Conservation (phyloP, 768 basidiomycete genomes). For the Hydnum rufescens region DNA sequence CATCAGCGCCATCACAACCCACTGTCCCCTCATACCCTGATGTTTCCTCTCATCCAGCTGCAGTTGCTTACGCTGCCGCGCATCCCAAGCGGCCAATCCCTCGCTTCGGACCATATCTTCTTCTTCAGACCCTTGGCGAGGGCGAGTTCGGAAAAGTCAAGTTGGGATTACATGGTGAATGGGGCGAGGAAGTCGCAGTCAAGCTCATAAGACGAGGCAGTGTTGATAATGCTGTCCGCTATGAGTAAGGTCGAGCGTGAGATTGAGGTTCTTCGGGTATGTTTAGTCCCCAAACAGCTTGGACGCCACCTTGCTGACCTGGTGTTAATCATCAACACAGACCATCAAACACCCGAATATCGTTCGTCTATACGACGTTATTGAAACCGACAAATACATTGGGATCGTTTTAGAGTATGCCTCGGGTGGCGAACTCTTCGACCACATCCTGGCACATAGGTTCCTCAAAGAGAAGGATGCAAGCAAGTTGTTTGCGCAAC, state of each 20-base stretch:
- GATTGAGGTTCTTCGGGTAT: conserved; percentile 86
- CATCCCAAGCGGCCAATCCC: conserved; percentile 76
- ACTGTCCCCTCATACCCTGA: conserved; percentile 19
- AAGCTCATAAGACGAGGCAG: conserved; percentile 90
- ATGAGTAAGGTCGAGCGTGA: conserved; percentile 95
- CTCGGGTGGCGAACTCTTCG: conserved; percentile 94
- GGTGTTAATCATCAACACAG: conserved; percentile 22
- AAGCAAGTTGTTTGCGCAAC: conserved; percentile 88
- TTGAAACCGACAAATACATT: conserved; percentile 99
- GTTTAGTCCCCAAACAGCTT: background rate
- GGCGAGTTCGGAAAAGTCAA: conserved; percentile 34
- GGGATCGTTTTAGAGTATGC: conserved; percentile 98
- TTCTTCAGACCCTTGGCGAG: conserved; percentile 91
- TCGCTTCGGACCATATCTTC: conserved; percentile 86
- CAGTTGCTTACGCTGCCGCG: conserved; percentile 59
- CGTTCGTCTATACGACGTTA: conserved; percentile 93
- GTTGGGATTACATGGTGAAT: conserved; percentile 26
- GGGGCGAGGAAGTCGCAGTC: conserved; percentile 29
- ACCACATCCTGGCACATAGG: conserved; percentile 94
- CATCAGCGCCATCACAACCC: conserved; percentile 10
- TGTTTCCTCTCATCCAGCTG: conserved; percentile 71
- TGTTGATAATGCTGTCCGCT: conserved; percentile 62
- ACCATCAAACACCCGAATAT: conserved; percentile 94
- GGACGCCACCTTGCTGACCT: background rate
- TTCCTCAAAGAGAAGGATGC: conserved; percentile 91